Percentiles rank a stretch among this genome's conserved stretches.
These are phyloP conservation scores for Umbellularia californica DNA, from an alignment of 164 flowering plant genomes.

Conservation along the genomic window DNA sequence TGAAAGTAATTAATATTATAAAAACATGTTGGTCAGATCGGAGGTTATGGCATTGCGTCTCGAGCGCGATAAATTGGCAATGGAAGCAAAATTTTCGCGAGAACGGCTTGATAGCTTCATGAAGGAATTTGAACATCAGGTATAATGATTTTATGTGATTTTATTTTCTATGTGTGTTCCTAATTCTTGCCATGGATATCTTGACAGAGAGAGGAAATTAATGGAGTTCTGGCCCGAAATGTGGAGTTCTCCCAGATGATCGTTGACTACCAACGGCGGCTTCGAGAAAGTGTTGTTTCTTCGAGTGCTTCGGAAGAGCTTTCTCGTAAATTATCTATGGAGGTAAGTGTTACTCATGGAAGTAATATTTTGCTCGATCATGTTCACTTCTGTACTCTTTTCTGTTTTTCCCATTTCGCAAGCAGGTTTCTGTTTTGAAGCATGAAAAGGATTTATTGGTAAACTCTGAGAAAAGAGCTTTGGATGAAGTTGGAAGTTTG, in stretches of 20 bases:
- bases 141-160: conserved; percentile 10
- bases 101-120: conserved; percentile 54
- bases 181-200: conserved; percentile 3
- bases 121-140: conserved; percentile 69
- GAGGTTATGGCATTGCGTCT: conserved; percentile 40
- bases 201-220: conserved; percentile 56
- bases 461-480: conserved; percentile 82
- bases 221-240: conserved; percentile 61
- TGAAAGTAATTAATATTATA: not conserved
- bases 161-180: not conserved
- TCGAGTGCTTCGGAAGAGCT: conserved; percentile 59
- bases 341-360: conserved; percentile 38
- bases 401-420: conserved; percentile 3
- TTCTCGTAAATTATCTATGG: conserved; percentile 70
- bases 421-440: conserved; percentile 65
- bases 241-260: conserved; percentile 83
- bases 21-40: conserved; percentile 28
- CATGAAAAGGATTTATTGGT: conserved; percentile 68
- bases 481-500: conserved; percentile 72
- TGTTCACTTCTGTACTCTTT: not conserved
- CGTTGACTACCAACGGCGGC: conserved; percentile 66
- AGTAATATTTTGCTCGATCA: not conserved
- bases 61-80: conserved; percentile 59
- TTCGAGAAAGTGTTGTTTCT: conserved; percentile 72
- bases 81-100: conserved; percentile 60